Evolutionary conservation across 2,329 filamentous ascomycete genomes (phyloP), one percentile per base, ranked within the genome.

Genomic region (Mariannaea elegans): DNA sequence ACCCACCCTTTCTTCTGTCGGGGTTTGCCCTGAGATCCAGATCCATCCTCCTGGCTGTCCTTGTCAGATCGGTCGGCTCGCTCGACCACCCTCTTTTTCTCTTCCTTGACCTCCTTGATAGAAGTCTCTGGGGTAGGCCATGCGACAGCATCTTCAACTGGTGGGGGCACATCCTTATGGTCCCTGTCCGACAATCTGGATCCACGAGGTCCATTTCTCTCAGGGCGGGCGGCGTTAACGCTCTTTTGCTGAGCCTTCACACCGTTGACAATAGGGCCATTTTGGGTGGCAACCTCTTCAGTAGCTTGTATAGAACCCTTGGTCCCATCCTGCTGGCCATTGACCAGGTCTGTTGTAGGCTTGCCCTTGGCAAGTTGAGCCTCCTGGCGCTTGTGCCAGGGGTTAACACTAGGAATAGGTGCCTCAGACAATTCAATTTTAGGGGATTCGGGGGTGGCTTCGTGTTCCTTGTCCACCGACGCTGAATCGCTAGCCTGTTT

Each of bases 41-140:
- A 65, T 67, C 24, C 24, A 27, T 82, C 69, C 54, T 87, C 87
- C 62, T 88, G 84, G 41, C 76, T 79, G 65, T 91, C 89, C 46
- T 89, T 86, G 62, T 92, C 89, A 44, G 87, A 83, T 12, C 83
- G 82, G 19, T 86, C 80, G 29, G 81, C 77, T 47, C 80, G 78
- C 76, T 92, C 93, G 56, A 89, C 84, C 2, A 82, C 77, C 75
- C 92, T 93, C 71, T 89, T 52, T 52, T 81, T 79, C 75, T 92
- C 92, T 55, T 89, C 89, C 77, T 91, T 92, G 62, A 91, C 86
- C 67, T 95, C 93, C 64, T 83, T 80, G 44, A 77, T 76, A 48
- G 89, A 88, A 51, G 90, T 87, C 68, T 97, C 92, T 1, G 93
- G 93, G 3, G 94, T 98, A 14, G 95, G 95, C 95, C 95, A 99